Evolutionary conservation across 2,329 filamentous ascomycete species (phyloP).

Genomic region (Zarea fungicola): DNA sequence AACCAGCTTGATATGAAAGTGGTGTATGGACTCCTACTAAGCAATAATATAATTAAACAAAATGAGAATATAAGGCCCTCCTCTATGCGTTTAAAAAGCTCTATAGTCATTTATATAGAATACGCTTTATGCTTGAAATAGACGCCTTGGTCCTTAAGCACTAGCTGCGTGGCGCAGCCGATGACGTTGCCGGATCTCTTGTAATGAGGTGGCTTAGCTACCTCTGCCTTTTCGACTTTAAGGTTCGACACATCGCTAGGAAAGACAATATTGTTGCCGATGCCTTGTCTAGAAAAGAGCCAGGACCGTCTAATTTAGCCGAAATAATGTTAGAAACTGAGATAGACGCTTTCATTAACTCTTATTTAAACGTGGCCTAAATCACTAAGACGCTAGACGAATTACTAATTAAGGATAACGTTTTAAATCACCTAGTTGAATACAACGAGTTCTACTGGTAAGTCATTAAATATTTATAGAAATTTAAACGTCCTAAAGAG

Average conservation of each 20-base stretch:
- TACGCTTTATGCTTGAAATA: not conserved
- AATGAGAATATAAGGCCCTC: not conserved
- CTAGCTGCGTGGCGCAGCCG: not conserved
- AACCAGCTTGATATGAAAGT: not conserved
- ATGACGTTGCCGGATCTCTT: not conserved
- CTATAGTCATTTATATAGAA: not conserved
- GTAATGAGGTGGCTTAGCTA: not conserved
- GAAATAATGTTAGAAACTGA: not conserved
- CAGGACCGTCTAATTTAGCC: not conserved
- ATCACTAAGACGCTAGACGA: not conserved
- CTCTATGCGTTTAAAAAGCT: not conserved
- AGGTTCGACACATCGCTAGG: not conserved
- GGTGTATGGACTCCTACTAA: not conserved
- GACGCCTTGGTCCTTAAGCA: not conserved
- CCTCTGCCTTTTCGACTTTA: not conserved
- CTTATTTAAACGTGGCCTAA: not conserved
- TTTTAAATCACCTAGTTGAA: not conserved
- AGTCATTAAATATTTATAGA: not conserved
- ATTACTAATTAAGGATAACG: too few relatives aligned
- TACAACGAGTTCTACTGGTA: not conserved
- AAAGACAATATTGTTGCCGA: not conserved
- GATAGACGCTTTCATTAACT: not conserved
- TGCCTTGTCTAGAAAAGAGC: not conserved
- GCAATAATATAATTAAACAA: not conserved
- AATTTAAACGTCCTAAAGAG: not conserved